Evolutionary conservation across 1,284 basidiomycete genomes (phyloP).

Genomic region (Cutaneotrichosporon arboriforme): DNA sequence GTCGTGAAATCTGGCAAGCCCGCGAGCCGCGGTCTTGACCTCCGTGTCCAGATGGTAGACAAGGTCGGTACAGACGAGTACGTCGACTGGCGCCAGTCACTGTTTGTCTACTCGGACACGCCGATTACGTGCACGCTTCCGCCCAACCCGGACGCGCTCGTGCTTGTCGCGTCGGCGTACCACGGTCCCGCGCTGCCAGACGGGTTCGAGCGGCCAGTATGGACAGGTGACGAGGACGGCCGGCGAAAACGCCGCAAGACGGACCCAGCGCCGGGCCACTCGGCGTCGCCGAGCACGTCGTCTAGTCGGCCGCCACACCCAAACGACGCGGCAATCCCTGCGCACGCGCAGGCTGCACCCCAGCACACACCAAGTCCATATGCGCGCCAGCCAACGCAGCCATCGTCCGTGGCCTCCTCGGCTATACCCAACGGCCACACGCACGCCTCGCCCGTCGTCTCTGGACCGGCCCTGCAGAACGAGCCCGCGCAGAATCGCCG

Average conservation of each 20-base stretch:
- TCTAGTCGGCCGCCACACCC: neutral
- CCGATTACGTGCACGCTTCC: conserved; percentile 18
- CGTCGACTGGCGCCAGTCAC: conserved; percentile 38
- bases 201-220: conserved; percentile 13
- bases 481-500: conserved; percentile 11
- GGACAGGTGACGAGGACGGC: conserved; percentile 11
- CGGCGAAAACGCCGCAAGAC: conserved; percentile 14
- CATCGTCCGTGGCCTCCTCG: neutral
- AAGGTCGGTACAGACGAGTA: conserved; percentile 34
- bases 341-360: neutral
- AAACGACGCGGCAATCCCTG: neutral
- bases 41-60: conserved; percentile 34
- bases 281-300: neutral
- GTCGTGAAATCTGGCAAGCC: conserved; percentile 36
- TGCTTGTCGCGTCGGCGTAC: conserved; percentile 10
- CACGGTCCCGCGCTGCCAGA: conserved; percentile 10
- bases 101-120: conserved; percentile 26
- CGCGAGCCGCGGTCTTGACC: conserved; percentile 24
- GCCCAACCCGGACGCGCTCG: conserved; percentile 6
- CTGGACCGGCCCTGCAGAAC: conserved; percentile 1
- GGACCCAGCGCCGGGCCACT: neutral
- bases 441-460: neutral
- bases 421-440: neutral
- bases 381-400: neutral
- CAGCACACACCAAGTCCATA: neutral